Evolutionary conservation across 306 rosid genomes (phyloP).

Genomic region (Castanea mollissima): DNA sequence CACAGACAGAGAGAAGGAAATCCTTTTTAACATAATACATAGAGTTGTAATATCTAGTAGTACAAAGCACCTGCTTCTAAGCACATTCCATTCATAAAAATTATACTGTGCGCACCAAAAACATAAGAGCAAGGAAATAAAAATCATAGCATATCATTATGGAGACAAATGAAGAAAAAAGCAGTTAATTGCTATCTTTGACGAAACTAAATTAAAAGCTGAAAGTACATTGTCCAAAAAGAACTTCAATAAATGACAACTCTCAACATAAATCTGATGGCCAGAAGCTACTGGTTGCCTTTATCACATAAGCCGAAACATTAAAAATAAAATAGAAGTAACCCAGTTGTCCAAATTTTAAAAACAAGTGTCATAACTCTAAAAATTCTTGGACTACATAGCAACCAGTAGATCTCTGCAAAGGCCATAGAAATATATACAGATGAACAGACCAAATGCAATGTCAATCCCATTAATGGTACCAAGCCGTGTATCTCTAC

Average conservation of each 20-base stretch:
- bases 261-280: slow-evolving; percentile 52
- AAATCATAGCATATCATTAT: slow-evolving; percentile 2
- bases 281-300: slow-evolving; percentile 39
- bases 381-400: slow-evolving; percentile 52
- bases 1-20: not conserved
- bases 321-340: slow-evolving; percentile 33
- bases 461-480: slow-evolving; percentile 27
- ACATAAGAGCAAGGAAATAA: slow-evolving; percentile 8
- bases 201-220: slow-evolving; percentile 30
- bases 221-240: slow-evolving; percentile 43
- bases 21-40: not conserved
- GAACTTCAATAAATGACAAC: slow-evolving; percentile 46
- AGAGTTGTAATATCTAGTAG: not conserved
- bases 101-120: not conserved
- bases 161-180: slow-evolving; percentile 14
- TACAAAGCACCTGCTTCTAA: not conserved
- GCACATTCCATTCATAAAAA: not conserved
- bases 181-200: slow-evolving; percentile 19
- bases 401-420: slow-evolving; percentile 54
- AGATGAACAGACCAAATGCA: slow-evolving; percentile 40
- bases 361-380: slow-evolving; percentile 36
- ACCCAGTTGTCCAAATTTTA: slow-evolving; percentile 39
- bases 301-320: slow-evolving; percentile 48
- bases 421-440: slow-evolving; percentile 69
- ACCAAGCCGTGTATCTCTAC: slow-evolving; percentile 50